Conservation (phyloP, 106 monocot genomes). For the Dendrobium nobile region DNA sequence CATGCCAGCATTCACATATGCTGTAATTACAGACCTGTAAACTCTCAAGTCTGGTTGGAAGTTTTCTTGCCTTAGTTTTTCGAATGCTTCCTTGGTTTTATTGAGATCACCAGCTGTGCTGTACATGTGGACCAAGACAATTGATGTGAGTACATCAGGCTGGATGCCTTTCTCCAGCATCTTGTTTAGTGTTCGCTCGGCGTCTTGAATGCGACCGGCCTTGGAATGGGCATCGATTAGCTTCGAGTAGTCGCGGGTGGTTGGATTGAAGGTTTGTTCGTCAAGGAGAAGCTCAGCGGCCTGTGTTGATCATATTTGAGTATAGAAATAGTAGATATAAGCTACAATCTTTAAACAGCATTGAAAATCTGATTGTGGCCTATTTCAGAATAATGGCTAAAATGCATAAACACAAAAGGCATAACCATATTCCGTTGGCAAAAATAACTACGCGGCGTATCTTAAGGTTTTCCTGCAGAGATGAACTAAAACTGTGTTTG, state of each 20-base stretch:
- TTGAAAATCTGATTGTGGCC: too few species aligned
- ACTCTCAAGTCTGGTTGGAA: slow-evolving; percentile 52
- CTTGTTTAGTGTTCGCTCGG: slow-evolving; percentile 62
- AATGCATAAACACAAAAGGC: too few species aligned
- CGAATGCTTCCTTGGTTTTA: slow-evolving; percentile 50
- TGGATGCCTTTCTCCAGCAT: slow-evolving; percentile 62
- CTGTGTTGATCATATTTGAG: slow-evolving; percentile 18
- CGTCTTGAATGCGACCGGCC: slow-evolving; percentile 36
- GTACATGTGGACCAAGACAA: slow-evolving; percentile 74
- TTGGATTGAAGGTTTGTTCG: slow-evolving; percentile 61
- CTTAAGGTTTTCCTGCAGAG: too few species aligned
- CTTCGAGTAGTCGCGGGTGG: slow-evolving; percentile 69
- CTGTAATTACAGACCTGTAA: slow-evolving; percentile 65
- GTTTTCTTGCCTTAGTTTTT: slow-evolving; percentile 33
- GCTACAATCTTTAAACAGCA: too few species aligned
- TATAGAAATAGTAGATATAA: not conserved
- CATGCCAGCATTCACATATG: slow-evolving; percentile 54
- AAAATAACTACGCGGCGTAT: too few species aligned
- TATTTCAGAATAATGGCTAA: too few species aligned
- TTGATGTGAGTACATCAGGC: slow-evolving; percentile 50
- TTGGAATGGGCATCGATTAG: slow-evolving; percentile 60
- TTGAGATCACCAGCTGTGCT: slow-evolving; percentile 57
- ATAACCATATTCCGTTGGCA: too few species aligned
- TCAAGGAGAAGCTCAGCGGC: slow-evolving; percentile 55
- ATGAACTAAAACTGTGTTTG: too few species aligned